Evolutionary conservation across 768 basidiomycete genomes (phyloP).

Genomic region (Mycena olivaceomarginata): DNA sequence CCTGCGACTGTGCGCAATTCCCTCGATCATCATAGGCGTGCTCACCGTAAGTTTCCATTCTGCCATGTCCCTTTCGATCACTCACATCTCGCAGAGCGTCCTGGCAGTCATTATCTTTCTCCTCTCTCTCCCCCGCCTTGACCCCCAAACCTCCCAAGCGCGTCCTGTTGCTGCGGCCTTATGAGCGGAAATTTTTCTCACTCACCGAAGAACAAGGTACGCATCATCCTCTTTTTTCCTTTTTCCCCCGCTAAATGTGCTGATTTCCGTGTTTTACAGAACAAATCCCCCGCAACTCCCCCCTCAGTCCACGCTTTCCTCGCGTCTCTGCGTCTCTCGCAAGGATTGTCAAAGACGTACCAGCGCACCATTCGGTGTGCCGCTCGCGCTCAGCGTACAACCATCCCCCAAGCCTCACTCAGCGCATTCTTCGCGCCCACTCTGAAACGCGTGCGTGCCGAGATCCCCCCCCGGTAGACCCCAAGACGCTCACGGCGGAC

Average conservation of each 20-base stretch:
- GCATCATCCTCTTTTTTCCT: background rate
- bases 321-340: background rate
- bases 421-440: conserved; percentile 9
- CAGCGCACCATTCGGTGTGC: conserved; percentile 22
- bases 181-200: conserved; percentile 25
- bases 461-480: conserved; percentile 17
- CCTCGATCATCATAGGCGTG: conserved; percentile 1
- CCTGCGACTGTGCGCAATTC: conserved; percentile 1
- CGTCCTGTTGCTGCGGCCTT: background rate
- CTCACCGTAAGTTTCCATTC: conserved; percentile 16
- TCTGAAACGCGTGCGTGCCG: background rate
- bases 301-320: background rate
- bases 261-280: background rate
- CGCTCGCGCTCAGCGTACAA: conserved; percentile 11
- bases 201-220: conserved; percentile 18
- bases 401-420: conserved; percentile 9
- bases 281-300: conserved; percentile 1
- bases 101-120: background rate
- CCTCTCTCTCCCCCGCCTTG: conserved; percentile 15
- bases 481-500: conserved; percentile 6
- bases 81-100: conserved; percentile 11
- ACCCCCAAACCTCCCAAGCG: background rate
- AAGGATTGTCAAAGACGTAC: background rate
- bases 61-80: background rate
- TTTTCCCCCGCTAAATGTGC: background rate